These are phyloP conservation scores for Trametes coccinea DNA, from an alignment of 768 basidiomycete species.

Conservation along the genomic window DNA sequence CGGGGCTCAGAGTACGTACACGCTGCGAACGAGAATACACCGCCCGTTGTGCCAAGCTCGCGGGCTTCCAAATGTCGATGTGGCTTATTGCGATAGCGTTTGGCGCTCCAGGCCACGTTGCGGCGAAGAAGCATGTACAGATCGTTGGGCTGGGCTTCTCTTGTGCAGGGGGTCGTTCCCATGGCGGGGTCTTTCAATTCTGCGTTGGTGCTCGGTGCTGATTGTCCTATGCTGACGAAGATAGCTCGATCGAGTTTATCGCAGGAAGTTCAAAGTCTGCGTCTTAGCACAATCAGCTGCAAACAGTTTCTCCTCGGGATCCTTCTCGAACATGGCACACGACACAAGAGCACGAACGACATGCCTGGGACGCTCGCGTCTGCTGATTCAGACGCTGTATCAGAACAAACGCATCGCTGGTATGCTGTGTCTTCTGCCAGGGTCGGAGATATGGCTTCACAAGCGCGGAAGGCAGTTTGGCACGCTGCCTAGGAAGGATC, in stretches of 20 bases:
- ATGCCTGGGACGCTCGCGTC: too few species aligned
- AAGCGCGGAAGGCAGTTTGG: too few species aligned
- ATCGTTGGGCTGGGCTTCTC: not conserved
- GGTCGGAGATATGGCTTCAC: too few species aligned
- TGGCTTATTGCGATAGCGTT: constrained; percentile 7
- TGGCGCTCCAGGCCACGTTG: constrained; percentile 17
- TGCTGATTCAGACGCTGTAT: too few species aligned
- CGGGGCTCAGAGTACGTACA: constrained; percentile 20
- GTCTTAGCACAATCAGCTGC: too few species aligned
- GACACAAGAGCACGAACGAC: too few species aligned
- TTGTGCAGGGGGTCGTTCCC: not conserved
- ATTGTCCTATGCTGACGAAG: not conserved
- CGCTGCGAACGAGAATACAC: not conserved
- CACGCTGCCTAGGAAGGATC: not conserved
- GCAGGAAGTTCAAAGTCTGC: too few species aligned
- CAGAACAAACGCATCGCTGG: too few species aligned
- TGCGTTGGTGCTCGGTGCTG: not conserved
- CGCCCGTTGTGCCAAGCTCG: not conserved
- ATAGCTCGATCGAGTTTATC: too few species aligned
- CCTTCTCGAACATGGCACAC: too few species aligned
- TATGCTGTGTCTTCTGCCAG: too few species aligned
- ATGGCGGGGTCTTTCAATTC: not conserved
- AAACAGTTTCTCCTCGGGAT: too few species aligned
- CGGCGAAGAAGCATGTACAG: constrained; percentile 4
- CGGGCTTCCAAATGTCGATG: not conserved